Conservation (phyloP, 2,329 filamentous ascomycete genomes). For the Aspergillus niger region DNA sequence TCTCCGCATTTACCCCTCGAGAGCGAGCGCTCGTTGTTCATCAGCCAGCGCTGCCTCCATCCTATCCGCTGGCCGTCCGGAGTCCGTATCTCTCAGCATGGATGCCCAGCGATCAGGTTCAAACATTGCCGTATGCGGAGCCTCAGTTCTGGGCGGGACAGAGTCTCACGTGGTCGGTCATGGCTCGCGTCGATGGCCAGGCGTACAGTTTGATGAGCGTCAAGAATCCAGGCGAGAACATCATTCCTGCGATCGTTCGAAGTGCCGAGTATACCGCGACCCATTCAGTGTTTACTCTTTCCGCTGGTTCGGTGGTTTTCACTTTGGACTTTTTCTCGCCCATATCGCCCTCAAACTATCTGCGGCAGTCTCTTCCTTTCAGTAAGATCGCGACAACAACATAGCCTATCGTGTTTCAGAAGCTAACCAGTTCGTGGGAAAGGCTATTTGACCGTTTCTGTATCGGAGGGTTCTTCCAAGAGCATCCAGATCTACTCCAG, state of each 20-base stretch:
- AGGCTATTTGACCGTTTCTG: slow-evolving; percentile 46
- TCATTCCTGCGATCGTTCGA: slow-evolving; percentile 36
- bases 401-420: too few relatives aligned
- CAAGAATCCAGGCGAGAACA: slow-evolving; percentile 27
- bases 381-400: slow-evolving; percentile 22
- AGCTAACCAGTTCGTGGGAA: slow-evolving; percentile 10
- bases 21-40: slow-evolving; percentile 19
- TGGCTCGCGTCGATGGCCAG: slow-evolving; percentile 45
- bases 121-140: slow-evolving; percentile 39
- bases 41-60: slow-evolving; percentile 40
- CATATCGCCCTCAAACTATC: slow-evolving; percentile 45
- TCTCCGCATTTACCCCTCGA: slow-evolving; percentile 18
- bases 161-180: slow-evolving; percentile 45
- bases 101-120: slow-evolving; percentile 45
- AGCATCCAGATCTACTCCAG: slow-evolving; percentile 46
- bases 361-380: slow-evolving; percentile 49
- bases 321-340: slow-evolving; percentile 50
- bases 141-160: slow-evolving; percentile 50
- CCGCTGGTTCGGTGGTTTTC: slow-evolving; percentile 38
- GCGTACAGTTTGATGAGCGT: slow-evolving; percentile 48
- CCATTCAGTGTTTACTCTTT: slow-evolving; percentile 44
- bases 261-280: slow-evolving; percentile 46
- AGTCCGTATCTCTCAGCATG: slow-evolving; percentile 49
- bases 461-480: slow-evolving; percentile 25
- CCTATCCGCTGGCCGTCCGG: slow-evolving; percentile 48